phyloP scores from a whole-genome alignment of 148 eudicot genomes.

The Silene uniflora region DNA sequence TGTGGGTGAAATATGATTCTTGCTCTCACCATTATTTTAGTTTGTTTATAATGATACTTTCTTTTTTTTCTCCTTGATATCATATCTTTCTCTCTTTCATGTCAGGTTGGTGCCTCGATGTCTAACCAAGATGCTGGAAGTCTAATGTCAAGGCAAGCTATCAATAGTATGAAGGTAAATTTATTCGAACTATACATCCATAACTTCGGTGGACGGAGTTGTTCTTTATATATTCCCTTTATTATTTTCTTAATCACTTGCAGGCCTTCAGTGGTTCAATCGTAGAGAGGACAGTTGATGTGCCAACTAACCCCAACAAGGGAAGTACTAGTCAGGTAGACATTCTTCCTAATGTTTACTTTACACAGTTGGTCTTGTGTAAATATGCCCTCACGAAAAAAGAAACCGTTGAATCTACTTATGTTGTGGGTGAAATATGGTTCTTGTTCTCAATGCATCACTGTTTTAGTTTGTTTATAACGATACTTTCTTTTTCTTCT shows the following conservation, averaged over 20 bases:
- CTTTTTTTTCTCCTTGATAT: background rate
- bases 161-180: slow-evolving; percentile 39
- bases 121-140: slow-evolving; percentile 26
- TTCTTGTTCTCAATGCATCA: background rate
- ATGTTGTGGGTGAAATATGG: background rate
- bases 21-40: background rate
- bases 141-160: slow-evolving; percentile 16
- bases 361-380: no score
- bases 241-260: slow-evolving; percentile 20
- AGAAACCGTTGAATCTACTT: background rate
- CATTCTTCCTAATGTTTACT: background rate
- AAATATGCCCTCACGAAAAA: no score
- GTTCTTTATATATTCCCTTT: background rate
- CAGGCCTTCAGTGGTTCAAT: slow-evolving; percentile 79
- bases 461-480: background rate
- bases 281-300: slow-evolving; percentile 58
- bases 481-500: background rate
- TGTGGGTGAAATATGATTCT: background rate
- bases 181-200: slow-evolving; percentile 1
- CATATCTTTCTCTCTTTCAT: background rate
- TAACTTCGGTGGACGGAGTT: background rate
- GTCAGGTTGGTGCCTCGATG: slow-evolving; percentile 28
- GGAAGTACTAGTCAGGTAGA: slow-evolving; percentile 37
- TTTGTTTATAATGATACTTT: background rate
- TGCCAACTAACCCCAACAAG: slow-evolving; percentile 31